Conservation (phyloP, 2,329 filamentous ascomycete species). For the Ceratocystis ficicola region DNA sequence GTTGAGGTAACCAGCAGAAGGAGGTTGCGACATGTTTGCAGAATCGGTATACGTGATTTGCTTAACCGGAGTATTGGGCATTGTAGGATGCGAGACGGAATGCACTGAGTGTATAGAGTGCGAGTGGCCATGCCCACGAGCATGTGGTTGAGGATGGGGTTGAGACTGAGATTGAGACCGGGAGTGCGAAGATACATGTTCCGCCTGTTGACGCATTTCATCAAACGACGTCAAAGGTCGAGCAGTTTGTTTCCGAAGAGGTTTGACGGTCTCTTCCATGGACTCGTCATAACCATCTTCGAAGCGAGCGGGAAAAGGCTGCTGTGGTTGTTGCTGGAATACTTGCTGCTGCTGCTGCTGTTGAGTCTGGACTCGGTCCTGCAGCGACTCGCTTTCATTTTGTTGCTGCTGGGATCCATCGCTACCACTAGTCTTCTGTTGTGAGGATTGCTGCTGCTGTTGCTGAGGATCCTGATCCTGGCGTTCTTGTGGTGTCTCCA, state of each 20-base stretch:
- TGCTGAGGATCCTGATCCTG: slow-evolving; percentile 14
- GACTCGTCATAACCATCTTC: slow-evolving; percentile 51
- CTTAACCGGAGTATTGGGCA: slow-evolving; percentile 24
- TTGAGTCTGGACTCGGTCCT: slow-evolving; percentile 28
- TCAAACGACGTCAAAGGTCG: slow-evolving; percentile 44
- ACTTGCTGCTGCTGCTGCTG: neutral
- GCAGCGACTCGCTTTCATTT: slow-evolving; percentile 26
- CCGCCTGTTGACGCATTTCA: slow-evolving; percentile 45
- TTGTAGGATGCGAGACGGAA: slow-evolving; percentile 5
- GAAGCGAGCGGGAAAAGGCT: slow-evolving; percentile 39
- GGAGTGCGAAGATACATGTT: slow-evolving; percentile 30
- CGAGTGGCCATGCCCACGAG: neutral
- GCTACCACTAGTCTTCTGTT: slow-evolving; percentile 30
- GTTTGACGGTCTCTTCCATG: slow-evolving; percentile 55
- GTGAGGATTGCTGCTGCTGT: slow-evolving; percentile 23
- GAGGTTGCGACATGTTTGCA: slow-evolving; percentile 31
- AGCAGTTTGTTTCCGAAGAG: slow-evolving; percentile 34
- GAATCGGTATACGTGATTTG: slow-evolving; percentile 37
- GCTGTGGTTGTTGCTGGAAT: slow-evolving; percentile 28
- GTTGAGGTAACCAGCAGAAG: slow-evolving; percentile 45
- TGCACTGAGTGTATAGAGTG: slow-evolving; percentile 12
- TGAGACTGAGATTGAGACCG: slow-evolving; percentile 15
- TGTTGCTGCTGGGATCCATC: slow-evolving; percentile 24
- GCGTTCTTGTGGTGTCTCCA: slow-evolving; percentile 42
- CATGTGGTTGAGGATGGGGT: neutral